Evolutionary conservation across 2,329 filamentous ascomycete species (phyloP).

Genomic region (Mycosphaerelloides madeirae): DNA sequence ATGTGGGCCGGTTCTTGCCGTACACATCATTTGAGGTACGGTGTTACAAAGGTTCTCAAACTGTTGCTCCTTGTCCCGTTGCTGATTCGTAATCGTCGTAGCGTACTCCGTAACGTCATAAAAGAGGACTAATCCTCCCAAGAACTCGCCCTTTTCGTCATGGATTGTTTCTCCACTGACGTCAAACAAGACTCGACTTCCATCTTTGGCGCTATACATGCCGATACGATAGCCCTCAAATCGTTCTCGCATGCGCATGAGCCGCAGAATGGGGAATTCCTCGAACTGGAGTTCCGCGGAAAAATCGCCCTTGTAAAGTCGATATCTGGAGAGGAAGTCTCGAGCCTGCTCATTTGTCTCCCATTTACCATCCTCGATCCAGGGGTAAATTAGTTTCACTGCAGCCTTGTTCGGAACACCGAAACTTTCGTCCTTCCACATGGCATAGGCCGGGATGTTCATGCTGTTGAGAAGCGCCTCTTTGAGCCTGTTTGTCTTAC

Average conservation of each 20-base stretch:
- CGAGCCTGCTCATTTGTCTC: conserved; percentile 36
- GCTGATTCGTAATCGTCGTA: conserved; percentile 64
- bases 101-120: conserved; percentile 68
- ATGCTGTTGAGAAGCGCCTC: conserved; percentile 73
- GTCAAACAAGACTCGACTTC: conserved; percentile 57
- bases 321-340: conserved; percentile 57
- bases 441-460: conserved; percentile 67
- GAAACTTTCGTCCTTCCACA: conserved; percentile 76
- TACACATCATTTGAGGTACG: conserved; percentile 57
- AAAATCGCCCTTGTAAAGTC: conserved; percentile 64
- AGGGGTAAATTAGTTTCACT: conserved; percentile 36
- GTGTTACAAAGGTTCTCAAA: conserved; percentile 73
- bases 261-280: conserved; percentile 63
- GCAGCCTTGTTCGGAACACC: conserved; percentile 67
- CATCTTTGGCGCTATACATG: conserved; percentile 53
- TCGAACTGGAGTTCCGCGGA: conserved; percentile 51
- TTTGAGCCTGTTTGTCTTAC: conserved; percentile 71
- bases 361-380: conserved; percentile 31
- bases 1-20: no score
- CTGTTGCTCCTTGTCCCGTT: conserved; percentile 64
- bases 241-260: conserved; percentile 58
- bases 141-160: conserved; percentile 64
- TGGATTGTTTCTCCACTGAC: conserved; percentile 62
- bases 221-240: conserved; percentile 60
- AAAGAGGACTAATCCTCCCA: conserved; percentile 67